Evolutionary conservation across 108 stramenopile genomes (phyloP), one percentile per base, ranked within the genome.

Genomic region (Poteriospumella lacustris): DNA sequence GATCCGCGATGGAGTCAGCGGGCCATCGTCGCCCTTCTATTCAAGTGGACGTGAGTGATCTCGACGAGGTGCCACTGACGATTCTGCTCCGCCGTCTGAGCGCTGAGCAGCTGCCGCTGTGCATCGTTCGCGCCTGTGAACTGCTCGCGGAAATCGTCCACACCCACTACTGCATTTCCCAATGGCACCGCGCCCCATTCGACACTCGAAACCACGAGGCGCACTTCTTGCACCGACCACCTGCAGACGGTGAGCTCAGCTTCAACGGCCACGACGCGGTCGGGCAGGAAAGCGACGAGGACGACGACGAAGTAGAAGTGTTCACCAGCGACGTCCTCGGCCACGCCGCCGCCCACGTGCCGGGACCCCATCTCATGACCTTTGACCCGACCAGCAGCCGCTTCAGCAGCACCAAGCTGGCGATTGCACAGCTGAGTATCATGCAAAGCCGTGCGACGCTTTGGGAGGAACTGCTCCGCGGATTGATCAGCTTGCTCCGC

Each of bases 161-260:
- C 76, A 81, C 76, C 38, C 79, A 83, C 76, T 83, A 76, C 76
- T 68, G 58, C 76, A 39, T 77, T 34, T 76, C 80, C 0, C 82
- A 83, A 79, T 83, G 80, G 80, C 82, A 81, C 34, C 38, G 41
- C 44, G n/a, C 31, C 26, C 79, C 82, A 1, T 83, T 83, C 52
- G 79, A 80, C 56, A 78, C 75, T 0, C 75, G 79, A 28, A 76
- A 76, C 12, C 59, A 83, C 34, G 82, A 83, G 33, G 62, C 59
- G 24, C 52, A 41, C 29, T 83, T 52, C 58, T 33, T 83, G 0
- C 82, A 83, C 76, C 12, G 64, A 36, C 19, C 19, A 39, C 15
- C 40, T 39, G 64, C 19, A 19, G 38, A 68, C 64, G 36, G 19
- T 36, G 52, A 56, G 52, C 52, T 39, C 9, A 28, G 47, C 9